phyloP scores from a whole-genome alignment of 2,329 filamentous ascomycete genomes.

The Gnomoniopsis smithogilvyi region DNA sequence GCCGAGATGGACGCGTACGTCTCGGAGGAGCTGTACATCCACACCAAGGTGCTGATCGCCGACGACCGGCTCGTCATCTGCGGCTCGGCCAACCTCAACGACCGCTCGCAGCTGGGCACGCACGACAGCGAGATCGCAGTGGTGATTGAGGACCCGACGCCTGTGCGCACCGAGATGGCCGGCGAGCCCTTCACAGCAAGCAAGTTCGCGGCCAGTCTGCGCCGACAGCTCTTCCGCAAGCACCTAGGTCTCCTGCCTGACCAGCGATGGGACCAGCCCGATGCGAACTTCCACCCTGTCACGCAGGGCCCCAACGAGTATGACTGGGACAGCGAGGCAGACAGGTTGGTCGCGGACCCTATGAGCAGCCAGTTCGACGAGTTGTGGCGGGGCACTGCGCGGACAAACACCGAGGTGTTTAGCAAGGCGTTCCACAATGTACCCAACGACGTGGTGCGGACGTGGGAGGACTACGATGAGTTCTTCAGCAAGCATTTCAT shows the following conservation, averaged over 20 bases:
- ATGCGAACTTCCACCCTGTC: slow-evolving; percentile 76
- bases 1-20: slow-evolving; percentile 84
- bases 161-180: slow-evolving; percentile 70
- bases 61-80: slow-evolving; percentile 85
- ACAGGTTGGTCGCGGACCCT: slow-evolving; percentile 71
- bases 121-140: slow-evolving; percentile 92
- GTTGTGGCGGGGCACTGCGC: slow-evolving; percentile 72
- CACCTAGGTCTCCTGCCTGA: slow-evolving; percentile 80
- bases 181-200: slow-evolving; percentile 69
- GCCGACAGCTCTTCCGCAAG: slow-evolving; percentile 85
- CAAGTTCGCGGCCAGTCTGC: slow-evolving; percentile 74
- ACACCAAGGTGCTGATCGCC: slow-evolving; percentile 84
- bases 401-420: slow-evolving; percentile 77
- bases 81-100: slow-evolving; percentile 87
- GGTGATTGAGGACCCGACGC: slow-evolving; percentile 76
- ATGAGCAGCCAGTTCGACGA: slow-evolving; percentile 64
- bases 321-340: slow-evolving; percentile 66
- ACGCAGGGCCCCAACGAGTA: slow-evolving; percentile 68
- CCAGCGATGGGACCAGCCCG: slow-evolving; percentile 64
- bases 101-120: slow-evolving; percentile 82
- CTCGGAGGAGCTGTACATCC: slow-evolving; percentile 94
- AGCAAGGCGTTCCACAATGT: slow-evolving; percentile 78
- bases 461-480: slow-evolving; percentile 69
- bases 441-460: slow-evolving; percentile 64
- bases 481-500: slow-evolving; percentile 70